Conservation (phyloP, 805 yeast species). For the Cyberlindnera mycetangii region DNA sequence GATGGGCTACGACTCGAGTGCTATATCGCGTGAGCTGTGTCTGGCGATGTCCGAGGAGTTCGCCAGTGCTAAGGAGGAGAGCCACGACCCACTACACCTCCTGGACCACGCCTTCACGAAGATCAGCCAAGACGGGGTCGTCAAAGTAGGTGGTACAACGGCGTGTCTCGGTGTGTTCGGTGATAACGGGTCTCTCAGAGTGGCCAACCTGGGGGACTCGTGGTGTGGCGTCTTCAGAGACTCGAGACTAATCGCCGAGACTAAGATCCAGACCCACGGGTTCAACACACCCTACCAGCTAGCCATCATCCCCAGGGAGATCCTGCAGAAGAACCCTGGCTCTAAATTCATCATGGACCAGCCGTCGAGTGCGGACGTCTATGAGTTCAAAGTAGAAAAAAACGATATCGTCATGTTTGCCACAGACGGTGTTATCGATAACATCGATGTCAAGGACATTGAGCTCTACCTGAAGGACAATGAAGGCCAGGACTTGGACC, state of each 20-base stretch:
- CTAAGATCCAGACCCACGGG: constrained; percentile 76
- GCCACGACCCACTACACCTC: constrained; percentile 35
- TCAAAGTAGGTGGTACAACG: constrained; percentile 91
- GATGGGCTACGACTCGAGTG: constrained; percentile 85
- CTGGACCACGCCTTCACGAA: constrained; percentile 54
- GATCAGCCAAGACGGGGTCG: constrained; percentile 52
- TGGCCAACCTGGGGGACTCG: constrained; percentile 90
- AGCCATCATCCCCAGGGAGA: constrained; percentile 72
- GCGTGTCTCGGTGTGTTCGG: constrained; percentile 78
- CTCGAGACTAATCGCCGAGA: constrained; percentile 56
- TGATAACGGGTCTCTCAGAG: constrained; percentile 48
- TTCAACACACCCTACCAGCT: constrained; percentile 93
- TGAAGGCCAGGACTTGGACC: constrained; percentile 36
- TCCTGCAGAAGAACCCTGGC: constrained; percentile 45
- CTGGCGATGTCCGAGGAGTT: constrained; percentile 42
- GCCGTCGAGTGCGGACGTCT: constrained; percentile 67
- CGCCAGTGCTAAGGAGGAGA: constrained; percentile 10
- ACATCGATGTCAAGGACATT: constrained; percentile 69
- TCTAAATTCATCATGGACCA: constrained; percentile 65
- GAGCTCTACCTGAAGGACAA: constrained; percentile 62
- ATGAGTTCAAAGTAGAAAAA: constrained; percentile 59
- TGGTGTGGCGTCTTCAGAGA: constrained; percentile 87
- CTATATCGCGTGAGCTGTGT: constrained; percentile 80
- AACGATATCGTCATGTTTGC: constrained; percentile 82
- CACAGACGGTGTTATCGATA: constrained; percentile 93